Conservation (phyloP, 2,329 filamentous ascomycete genomes). For the Colletotrichum cereale region DNA sequence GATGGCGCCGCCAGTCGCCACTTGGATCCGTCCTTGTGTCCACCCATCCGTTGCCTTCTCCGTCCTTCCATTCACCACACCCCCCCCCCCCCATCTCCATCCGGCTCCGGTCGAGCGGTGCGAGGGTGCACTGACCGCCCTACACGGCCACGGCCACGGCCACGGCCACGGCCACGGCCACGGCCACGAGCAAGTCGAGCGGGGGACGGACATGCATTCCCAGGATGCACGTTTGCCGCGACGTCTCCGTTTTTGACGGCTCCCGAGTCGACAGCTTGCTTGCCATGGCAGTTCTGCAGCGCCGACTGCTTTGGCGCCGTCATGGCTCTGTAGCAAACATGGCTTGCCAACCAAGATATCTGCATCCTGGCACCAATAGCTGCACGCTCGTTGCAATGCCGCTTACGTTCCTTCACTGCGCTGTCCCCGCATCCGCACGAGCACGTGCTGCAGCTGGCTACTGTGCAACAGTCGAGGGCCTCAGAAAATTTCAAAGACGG, state of each 20-base stretch:
- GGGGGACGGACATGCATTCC: background rate
- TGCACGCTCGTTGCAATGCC: conserved; percentile 5
- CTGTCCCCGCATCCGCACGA: conserved; percentile 21
- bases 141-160: conserved; percentile 11
- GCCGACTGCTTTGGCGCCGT: background rate
- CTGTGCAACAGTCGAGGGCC: conserved; percentile 33
- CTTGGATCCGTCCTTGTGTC: conserved; percentile 6
- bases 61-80: conserved; percentile 4
- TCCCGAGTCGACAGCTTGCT: background rate
- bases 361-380: conserved; percentile 2
- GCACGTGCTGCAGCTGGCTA: conserved; percentile 31
- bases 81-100: conserved; percentile 7
- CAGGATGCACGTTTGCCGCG: conserved; percentile 4
- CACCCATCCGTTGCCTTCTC: background rate
- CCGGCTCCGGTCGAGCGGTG: conserved; percentile 22
- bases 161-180: background rate
- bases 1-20: background rate
- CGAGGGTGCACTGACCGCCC: conserved; percentile 19
- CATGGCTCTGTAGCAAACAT: background rate
- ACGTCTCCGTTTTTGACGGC: conserved; percentile 1
- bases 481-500: conserved; percentile 16
- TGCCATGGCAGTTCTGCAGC: background rate
- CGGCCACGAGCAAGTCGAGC: conserved; percentile 1
- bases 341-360: background rate
- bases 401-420: conserved; percentile 11